Conservation (phyloP, 83 land plant species). For the Diphasiastrum complanatum region DNA sequence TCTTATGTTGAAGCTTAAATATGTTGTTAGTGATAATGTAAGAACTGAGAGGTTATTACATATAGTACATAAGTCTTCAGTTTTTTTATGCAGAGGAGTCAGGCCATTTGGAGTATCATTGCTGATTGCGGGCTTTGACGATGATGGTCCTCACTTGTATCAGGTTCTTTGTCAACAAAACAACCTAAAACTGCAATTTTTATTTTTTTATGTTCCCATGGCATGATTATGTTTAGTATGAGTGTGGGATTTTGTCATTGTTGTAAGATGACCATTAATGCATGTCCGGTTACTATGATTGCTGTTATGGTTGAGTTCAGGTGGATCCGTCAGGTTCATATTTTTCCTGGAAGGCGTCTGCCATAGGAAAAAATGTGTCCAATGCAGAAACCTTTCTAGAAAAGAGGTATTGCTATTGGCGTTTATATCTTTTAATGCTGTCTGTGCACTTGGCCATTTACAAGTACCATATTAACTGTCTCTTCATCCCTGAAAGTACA, state of each 20-base stretch:
- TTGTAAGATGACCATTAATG: too few species aligned
- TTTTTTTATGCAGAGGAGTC: constrained; percentile 64
- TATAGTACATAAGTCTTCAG: constrained; percentile 2
- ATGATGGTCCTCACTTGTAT: constrained; percentile 88
- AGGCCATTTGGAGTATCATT: constrained; percentile 98
- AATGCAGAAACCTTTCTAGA: constrained; percentile 99
- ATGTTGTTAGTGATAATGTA: too few species aligned
- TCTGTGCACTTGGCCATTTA: too few species aligned
- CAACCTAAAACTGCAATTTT: too few species aligned
- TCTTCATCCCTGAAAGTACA: too few species aligned
- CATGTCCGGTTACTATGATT: neutral
- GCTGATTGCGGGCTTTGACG: constrained; percentile 94
- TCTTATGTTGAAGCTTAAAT: neutral
- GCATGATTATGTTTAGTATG: too few species aligned
- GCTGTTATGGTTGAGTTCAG: constrained; percentile 31
- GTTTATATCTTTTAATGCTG: too few species aligned
- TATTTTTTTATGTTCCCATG: too few species aligned
- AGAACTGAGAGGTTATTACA: neutral
- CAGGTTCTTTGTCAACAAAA: too few species aligned
- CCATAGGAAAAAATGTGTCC: constrained; percentile 97
- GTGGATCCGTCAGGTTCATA: constrained; percentile 99
- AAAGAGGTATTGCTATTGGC: constrained; percentile 70
- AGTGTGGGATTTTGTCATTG: too few species aligned
- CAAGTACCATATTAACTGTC: too few species aligned
- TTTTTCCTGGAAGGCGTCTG: constrained; percentile 99